A percentile compares a stretch with the other conserved stretches of the same genome.
Conservation (phyloP, 495 filamentous ascomycete genomes). For the Penicillium arizonense region DNA sequence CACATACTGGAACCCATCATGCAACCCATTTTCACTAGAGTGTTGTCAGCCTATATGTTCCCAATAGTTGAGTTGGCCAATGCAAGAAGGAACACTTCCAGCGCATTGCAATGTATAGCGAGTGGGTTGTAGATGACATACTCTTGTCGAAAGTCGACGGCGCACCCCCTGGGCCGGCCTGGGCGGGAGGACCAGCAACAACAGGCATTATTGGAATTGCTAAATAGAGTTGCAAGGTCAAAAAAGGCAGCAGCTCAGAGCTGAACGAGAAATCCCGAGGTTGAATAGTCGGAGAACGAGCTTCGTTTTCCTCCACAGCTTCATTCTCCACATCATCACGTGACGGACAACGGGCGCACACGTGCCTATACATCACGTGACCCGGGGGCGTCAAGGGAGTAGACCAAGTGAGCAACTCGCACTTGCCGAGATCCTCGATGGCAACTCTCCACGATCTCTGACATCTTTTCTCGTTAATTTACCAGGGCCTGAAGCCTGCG, state of each 20-base stretch:
- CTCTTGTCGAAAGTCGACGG: conserved; percentile 91
- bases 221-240: background rate
- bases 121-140: conserved; percentile 46
- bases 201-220: conserved; percentile 57
- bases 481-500: conserved; percentile 32
- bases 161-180: conserved; percentile 46
- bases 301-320: conserved; percentile 19
- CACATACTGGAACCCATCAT: conserved; percentile 95
- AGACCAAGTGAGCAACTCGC: conserved; percentile 16
- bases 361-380: conserved; percentile 20
- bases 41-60: conserved; percentile 19
- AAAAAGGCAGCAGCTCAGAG: conserved; percentile 4
- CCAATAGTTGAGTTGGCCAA: background rate
- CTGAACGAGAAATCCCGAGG: background rate
- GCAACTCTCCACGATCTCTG: conserved; percentile 27
- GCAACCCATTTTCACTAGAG: conserved; percentile 90
- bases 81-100: background rate
- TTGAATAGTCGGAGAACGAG: conserved; percentile 3
- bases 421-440: conserved; percentile 28
- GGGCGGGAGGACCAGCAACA: conserved; percentile 55
- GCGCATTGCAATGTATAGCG: background rate
- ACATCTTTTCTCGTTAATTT: conserved; percentile 22
- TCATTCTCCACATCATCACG: conserved; percentile 22
- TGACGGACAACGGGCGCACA: conserved; percentile 15
- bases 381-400: conserved; percentile 23